Evolutionary conservation across 1,284 basidiomycete species (phyloP), one percentile per base, ranked within the genome.

Genomic region (Sutorius eximius): DNA sequence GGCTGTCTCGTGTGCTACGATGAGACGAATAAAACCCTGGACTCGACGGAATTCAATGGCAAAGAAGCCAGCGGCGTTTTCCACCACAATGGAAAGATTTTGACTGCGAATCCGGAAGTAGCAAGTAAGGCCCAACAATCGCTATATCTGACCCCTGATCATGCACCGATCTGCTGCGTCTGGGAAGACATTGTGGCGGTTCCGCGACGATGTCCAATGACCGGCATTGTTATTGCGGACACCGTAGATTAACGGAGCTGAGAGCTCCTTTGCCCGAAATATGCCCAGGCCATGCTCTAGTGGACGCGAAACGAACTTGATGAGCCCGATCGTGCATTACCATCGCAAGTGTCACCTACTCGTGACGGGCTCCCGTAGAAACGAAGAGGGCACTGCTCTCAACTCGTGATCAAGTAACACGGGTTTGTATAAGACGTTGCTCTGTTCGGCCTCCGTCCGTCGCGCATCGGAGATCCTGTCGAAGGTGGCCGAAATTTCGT

Each of bases 61-160:
- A 51, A 33, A 49, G 63, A 69, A 66, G 54, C 46, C 37, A 45
- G 49, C 66, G 68, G 65, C 49, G 60, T 67, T 63, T 42, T 53
- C 67, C 64, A 63, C 51, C 53, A 55, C 22, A 46, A 51, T 29
- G 61, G 58, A 62, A 40, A 41, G 32, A 49, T 59, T 55, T 68
- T 57, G 59, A 59, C 49, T 63, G 66, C 56, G 64, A 65, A 69
- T 65, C 68, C 62, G 52, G 62, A 67, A 65, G 66, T 55, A 65
- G 64, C 62, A 61, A 40, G 67, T 54, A 63, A 53, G 64, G 59
- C 42, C 57, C 62, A 57, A 53, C 49, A 52, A 63, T 56, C 62
- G 46, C 68, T 61, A 58, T 68, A 68, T 65, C 50, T 33, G 56
- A 55, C 56, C 52, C 62, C 52, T 61, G 59, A 63, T 66, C 66